Evolutionary conservation across 208 protist species (phyloP), one percentile per base, ranked within the genome.

Genomic region (Hexamita inflata): DNA sequence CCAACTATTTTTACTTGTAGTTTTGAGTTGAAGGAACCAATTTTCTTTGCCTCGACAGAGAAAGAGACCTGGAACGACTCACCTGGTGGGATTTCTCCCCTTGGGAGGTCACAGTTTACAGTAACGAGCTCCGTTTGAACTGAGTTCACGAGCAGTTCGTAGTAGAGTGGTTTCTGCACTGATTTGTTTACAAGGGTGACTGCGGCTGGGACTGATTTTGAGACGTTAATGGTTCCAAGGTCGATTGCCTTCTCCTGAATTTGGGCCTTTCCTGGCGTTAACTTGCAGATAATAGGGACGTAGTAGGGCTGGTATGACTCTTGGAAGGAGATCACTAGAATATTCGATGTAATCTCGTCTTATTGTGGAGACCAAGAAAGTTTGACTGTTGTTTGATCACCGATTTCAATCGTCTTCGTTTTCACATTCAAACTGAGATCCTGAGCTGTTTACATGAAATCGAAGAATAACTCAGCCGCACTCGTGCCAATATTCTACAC

Each of bases 191-290:
- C 7, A n/a, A 70, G 11, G 2, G 64, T 70, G 40, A n/a, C 15
- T 28, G 7, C 11, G 32, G 4, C 35, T 42, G 4, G 35, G 15
- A 45, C 11, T 11, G 9, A n/a, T n/a, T 70, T 45, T 49, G 30
- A n/a, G 9, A 70, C 38, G 9, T 13, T 70, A n/a, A 70, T 70
- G 7, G 42, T 15, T 32, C 64, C 64, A n/a, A 42, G 42, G 35
- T 70, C 64, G 42, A 70, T 40, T n/a, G 2, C 2, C 35, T 70
- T 70, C 64, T 70, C 64, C 4, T 45, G 38, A 49, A 70, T 42
- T 15, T n/a, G 9, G 2, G 64, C 64, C 15, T 49, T 40, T 2
- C 64, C 64, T 45, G 64, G 64, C 2, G 7, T n/a, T 42, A 70
- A 38, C 26, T 49, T n/a, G 15, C 19, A 15, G 28, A 70, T 70